phyloP scores from a whole-genome alignment of 2,329 filamentous ascomycete species.

The Atkinsonella hypoxylon region DNA sequence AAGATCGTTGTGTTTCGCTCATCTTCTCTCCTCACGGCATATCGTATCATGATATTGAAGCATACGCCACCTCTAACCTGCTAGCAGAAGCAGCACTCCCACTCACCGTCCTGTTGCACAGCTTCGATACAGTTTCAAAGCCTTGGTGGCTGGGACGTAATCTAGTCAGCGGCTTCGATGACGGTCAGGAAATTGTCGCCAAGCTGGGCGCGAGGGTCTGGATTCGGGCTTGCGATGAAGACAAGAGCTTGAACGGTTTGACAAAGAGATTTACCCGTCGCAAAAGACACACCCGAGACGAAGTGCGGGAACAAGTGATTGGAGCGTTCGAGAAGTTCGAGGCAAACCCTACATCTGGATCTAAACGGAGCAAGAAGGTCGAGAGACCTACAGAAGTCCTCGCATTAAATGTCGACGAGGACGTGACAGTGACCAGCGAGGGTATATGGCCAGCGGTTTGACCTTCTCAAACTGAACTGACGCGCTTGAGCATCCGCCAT shows the following conservation, averaged over 20 bases:
- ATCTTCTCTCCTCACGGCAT: slow-evolving; percentile 56
- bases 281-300: slow-evolving; percentile 28
- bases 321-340: slow-evolving; percentile 2
- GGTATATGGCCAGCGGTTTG: slow-evolving; percentile 20
- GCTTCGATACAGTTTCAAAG: slow-evolving; percentile 46
- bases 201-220: slow-evolving; percentile 7
- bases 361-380: slow-evolving; percentile 8
- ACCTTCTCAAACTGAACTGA: neutral
- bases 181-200: slow-evolving; percentile 34
- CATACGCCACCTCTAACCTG: slow-evolving; percentile 46
- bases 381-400: slow-evolving; percentile 26
- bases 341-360: neutral
- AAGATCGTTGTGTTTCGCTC: slow-evolving; percentile 40
- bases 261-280: slow-evolving; percentile 38
- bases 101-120: slow-evolving; percentile 52
- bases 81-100: slow-evolving; percentile 44
- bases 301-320: slow-evolving; percentile 28
- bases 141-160: slow-evolving; percentile 52
- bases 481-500: slow-evolving; percentile 3
- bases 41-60: slow-evolving; percentile 36
- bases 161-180: slow-evolving; percentile 42
- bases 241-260: slow-evolving; percentile 39
- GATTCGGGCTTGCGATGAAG: slow-evolving; percentile 36
- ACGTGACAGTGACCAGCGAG: slow-evolving; percentile 28
- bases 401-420: slow-evolving; percentile 29